Conservation (phyloP, 768 basidiomycete species). For the Pleurotus salmoneostramineus region DNA sequence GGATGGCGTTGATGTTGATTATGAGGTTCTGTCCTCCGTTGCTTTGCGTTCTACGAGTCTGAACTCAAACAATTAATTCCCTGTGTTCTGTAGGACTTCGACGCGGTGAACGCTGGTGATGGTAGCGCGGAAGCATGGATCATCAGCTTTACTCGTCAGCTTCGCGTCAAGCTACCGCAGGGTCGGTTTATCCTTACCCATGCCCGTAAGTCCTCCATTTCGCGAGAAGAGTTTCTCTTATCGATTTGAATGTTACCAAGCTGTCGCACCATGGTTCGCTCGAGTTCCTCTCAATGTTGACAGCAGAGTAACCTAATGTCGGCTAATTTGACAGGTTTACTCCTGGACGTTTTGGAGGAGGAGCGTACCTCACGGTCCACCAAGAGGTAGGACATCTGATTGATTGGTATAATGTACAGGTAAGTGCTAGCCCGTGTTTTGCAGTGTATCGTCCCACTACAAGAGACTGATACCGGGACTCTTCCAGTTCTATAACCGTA, state of each 20-base stretch:
- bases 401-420: slow-evolving; percentile 62
- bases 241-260: slow-evolving; percentile 17
- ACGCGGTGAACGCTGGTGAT: slow-evolving; percentile 48
- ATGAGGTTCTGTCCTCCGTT: slow-evolving; percentile 37
- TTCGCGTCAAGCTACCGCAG: slow-evolving; percentile 43
- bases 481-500: slow-evolving; percentile 41
- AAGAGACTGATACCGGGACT: no score
- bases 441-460: background rate
- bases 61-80: no score
- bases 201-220: slow-evolving; percentile 36
- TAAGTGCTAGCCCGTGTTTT: slow-evolving; percentile 24
- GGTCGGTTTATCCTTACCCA: slow-evolving; percentile 51
- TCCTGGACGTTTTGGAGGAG: slow-evolving; percentile 35
- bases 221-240: background rate
- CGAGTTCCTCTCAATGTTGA: background rate
- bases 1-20: slow-evolving; percentile 75
- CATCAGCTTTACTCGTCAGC: slow-evolving; percentile 46
- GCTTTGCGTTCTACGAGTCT: no score
- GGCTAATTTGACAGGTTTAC: slow-evolving; percentile 31
- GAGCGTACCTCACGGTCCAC: slow-evolving; percentile 56
- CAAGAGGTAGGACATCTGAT: slow-evolving; percentile 49
- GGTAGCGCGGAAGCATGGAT: slow-evolving; percentile 57
- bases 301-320: background rate
- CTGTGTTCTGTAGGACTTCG: slow-evolving; percentile 31
- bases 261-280: slow-evolving; percentile 44